Conservation (phyloP, 257 asterid genomes). For the Fraxinus anomala region DNA sequence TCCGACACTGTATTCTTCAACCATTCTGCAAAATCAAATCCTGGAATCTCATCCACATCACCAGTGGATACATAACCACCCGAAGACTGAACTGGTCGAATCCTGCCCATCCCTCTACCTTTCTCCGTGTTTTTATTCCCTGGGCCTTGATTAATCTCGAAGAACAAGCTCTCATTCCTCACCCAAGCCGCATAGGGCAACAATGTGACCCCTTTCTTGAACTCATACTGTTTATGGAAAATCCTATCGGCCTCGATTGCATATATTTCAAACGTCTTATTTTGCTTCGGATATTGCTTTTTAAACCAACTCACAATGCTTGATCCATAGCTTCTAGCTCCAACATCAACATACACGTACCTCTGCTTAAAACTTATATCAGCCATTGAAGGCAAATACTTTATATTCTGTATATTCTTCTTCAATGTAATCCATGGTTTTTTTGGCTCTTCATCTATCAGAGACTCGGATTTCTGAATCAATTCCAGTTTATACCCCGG, state of each 20-base stretch:
- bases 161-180: conserved; percentile 47
- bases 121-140: conserved; percentile 31
- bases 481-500: conserved; percentile 24
- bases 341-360: conserved; percentile 52
- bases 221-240: conserved; percentile 41
- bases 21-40: conserved; percentile 58
- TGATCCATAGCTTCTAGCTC: conserved; percentile 52
- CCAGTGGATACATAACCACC: not conserved
- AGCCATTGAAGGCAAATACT: conserved; percentile 42
- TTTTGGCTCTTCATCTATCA: conserved; percentile 42
- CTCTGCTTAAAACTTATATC: conserved; percentile 38
- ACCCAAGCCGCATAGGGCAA: conserved; percentile 61
- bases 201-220: conserved; percentile 36
- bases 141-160: conserved; percentile 40
- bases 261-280: conserved; percentile 41
- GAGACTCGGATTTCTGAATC: conserved; percentile 39
- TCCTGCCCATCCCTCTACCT: conserved; percentile 39
- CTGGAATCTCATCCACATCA: conserved; percentile 36
- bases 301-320: conserved; percentile 61
- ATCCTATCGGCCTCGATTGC: conserved; percentile 53
- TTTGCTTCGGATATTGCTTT: conserved; percentile 53
- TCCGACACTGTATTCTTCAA: conserved; percentile 28
- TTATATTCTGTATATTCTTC: conserved; percentile 39
- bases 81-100: conserved; percentile 16
- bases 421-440: conserved; percentile 38